phyloP scores from a whole-genome alignment of 1,284 basidiomycete species.

The Crucibulum cyathiforme region DNA sequence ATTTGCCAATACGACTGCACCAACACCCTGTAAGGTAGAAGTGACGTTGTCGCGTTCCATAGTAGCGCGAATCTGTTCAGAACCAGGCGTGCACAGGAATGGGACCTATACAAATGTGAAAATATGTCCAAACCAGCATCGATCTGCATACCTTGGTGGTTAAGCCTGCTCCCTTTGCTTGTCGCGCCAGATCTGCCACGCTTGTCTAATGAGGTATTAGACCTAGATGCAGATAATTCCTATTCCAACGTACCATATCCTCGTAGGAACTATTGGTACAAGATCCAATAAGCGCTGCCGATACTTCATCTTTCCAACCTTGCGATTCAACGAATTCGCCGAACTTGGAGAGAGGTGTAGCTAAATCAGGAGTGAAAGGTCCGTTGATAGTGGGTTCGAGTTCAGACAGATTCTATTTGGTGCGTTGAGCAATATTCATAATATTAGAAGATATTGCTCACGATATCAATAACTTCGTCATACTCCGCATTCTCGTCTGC shows the following conservation, averaged over 20 bases:
- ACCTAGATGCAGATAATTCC: neutral
- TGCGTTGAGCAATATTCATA: neutral
- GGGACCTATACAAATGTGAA: slow-evolving; percentile 62
- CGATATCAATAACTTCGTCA: slow-evolving; percentile 94
- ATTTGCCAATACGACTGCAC: slow-evolving; percentile 93
- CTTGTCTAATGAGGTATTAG: slow-evolving; percentile 59
- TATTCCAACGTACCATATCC: slow-evolving; percentile 73
- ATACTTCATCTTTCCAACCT: slow-evolving; percentile 92
- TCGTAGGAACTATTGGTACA: slow-evolving; percentile 99
- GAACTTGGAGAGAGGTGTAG: slow-evolving; percentile 95
- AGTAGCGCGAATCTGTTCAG: slow-evolving; percentile 97
- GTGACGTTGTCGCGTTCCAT: slow-evolving; percentile 95
- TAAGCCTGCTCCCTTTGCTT: slow-evolving; percentile 87
- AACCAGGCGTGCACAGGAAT: slow-evolving; percentile 97
- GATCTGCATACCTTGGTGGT: slow-evolving; percentile 62
- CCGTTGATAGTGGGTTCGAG: slow-evolving; percentile 97
- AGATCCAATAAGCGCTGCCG: slow-evolving; percentile 93
- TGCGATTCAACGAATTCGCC: slow-evolving; percentile 80
- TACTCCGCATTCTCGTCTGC: slow-evolving; percentile 95
- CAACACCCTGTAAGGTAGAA: slow-evolving; percentile 81
- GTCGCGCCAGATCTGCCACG: slow-evolving; percentile 90
- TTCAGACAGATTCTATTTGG: slow-evolving; percentile 79
- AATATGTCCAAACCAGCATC: neutral
- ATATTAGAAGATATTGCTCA: slow-evolving; percentile 44
- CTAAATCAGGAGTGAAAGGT: slow-evolving; percentile 97